A percentile compares a stretch with the other conserved stretches of the same genome.
Conservation (phyloP, 345 rosid species). For the Ailanthus altissimus region DNA sequence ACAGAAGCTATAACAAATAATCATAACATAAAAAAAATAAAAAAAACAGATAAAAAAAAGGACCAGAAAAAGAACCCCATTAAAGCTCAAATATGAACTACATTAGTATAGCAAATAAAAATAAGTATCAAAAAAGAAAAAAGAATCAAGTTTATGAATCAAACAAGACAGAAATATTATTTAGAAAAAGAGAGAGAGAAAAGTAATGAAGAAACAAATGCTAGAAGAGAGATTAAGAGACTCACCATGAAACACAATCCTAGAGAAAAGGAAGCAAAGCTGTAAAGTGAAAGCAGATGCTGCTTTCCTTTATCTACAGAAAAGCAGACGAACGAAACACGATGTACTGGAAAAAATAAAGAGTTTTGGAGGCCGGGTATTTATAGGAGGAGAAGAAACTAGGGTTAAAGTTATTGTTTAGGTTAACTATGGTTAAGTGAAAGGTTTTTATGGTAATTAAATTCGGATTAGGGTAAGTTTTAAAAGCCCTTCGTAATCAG, state of each 20-base stretch:
- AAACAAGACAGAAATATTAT: not conserved
- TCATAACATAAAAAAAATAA: no score
- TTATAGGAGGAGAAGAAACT: conserved; percentile 17
- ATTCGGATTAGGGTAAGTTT: not conserved
- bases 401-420: not conserved
- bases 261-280: not conserved
- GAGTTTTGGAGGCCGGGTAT: conserved; percentile 8
- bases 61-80: no score
- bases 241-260: conserved; percentile 21
- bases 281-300: not conserved
- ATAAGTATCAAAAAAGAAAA: not conserved
- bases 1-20: not conserved
- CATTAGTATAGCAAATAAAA: not conserved
- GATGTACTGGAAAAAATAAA: not conserved
- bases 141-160: not conserved
- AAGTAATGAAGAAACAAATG: not conserved
- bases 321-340: not conserved
- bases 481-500: not conserved
- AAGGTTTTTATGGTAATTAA: not conserved
- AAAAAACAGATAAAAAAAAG: no score
- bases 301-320: not conserved
- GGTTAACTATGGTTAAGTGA: conserved; percentile 8
- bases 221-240: not conserved
- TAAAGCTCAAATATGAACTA: no score
- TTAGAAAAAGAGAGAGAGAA: not conserved